Percentiles rank a stretch among this genome's conserved stretches.
phyloP scores from a whole-genome alignment of 2,329 filamentous ascomycete species.

The Boeremia exigua region DNA sequence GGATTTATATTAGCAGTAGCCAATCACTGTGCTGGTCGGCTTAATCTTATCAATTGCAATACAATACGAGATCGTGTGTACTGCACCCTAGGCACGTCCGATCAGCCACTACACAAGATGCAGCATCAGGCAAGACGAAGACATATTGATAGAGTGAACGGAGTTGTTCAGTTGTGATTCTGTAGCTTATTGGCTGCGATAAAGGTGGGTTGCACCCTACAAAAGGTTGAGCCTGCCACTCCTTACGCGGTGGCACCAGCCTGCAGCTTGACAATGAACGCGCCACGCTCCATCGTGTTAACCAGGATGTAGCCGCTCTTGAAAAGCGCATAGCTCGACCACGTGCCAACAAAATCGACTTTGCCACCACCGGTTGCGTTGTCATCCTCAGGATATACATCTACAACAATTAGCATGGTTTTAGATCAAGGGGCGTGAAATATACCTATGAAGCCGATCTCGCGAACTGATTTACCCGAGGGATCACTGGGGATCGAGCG shows the following conservation, averaged over 20 bases:
- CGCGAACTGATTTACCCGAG: slow-evolving; percentile 50
- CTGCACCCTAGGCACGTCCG: no score
- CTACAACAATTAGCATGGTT: slow-evolving; percentile 15
- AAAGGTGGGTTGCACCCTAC: no score
- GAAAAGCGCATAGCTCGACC: slow-evolving; percentile 52
- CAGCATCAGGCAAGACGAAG: no score
- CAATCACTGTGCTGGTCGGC: background rate
- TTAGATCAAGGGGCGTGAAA: background rate
- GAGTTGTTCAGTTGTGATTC: no score
- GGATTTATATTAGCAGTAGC: background rate
- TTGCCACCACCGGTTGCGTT: slow-evolving; percentile 46
- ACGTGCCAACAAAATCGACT: slow-evolving; percentile 53
- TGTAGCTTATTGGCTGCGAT: background rate
- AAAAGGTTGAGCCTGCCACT: background rate
- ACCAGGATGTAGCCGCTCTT: slow-evolving; percentile 49
- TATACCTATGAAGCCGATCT: slow-evolving; percentile 31
- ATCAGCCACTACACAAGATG: no score
- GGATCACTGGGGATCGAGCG: slow-evolving; percentile 50
- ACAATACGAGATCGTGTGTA: background rate
- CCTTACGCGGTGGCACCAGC: slow-evolving; percentile 23
- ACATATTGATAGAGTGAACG: no score
- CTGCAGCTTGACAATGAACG: slow-evolving; percentile 46
- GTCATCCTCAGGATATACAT: slow-evolving; percentile 54
- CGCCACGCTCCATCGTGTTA: slow-evolving; percentile 51
- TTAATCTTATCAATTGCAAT: background rate